Conservation (phyloP, 2,329 filamentous ascomycete genomes). For the Geoglossum cookeanum region DNA sequence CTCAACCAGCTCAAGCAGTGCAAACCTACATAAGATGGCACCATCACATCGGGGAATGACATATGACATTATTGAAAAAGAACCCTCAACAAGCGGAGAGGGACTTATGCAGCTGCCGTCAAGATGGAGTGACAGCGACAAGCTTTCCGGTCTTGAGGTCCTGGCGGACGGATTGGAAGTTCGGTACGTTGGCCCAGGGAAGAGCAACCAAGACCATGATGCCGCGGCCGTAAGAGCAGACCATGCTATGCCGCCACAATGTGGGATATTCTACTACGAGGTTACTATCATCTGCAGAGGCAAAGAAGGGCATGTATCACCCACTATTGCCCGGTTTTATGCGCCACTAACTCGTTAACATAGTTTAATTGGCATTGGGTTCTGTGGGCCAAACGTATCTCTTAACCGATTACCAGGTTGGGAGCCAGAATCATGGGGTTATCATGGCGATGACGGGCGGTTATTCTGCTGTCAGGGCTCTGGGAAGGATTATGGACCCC, state of each 20-base stretch:
- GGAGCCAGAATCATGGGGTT: slow-evolving; percentile 47
- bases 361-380: slow-evolving; percentile 36
- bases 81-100: slow-evolving; percentile 40
- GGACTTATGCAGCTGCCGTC: slow-evolving; percentile 53
- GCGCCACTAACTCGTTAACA: background rate
- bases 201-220: slow-evolving; percentile 44
- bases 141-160: slow-evolving; percentile 54
- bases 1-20: slow-evolving; percentile 37
- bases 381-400: slow-evolving; percentile 38
- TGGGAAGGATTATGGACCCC: slow-evolving; percentile 38
- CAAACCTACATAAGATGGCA: slow-evolving; percentile 39
- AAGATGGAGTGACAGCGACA: slow-evolving; percentile 66
- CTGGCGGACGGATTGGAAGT: slow-evolving; percentile 55
- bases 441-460: slow-evolving; percentile 47
- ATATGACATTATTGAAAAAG: slow-evolving; percentile 68
- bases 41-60: slow-evolving; percentile 58
- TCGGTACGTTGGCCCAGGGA: slow-evolving; percentile 34
- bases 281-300: slow-evolving; percentile 44
- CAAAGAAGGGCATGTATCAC: slow-evolving; percentile 39
- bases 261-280: slow-evolving; percentile 91
- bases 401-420: slow-evolving; percentile 43
- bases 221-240: slow-evolving; percentile 69
- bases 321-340: background rate
- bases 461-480: slow-evolving; percentile 39
- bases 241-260: slow-evolving; percentile 69